Base-by-base conservation (phyloP, 1,284 basidiomycete species). In the Ganoderma sp. region DNA sequence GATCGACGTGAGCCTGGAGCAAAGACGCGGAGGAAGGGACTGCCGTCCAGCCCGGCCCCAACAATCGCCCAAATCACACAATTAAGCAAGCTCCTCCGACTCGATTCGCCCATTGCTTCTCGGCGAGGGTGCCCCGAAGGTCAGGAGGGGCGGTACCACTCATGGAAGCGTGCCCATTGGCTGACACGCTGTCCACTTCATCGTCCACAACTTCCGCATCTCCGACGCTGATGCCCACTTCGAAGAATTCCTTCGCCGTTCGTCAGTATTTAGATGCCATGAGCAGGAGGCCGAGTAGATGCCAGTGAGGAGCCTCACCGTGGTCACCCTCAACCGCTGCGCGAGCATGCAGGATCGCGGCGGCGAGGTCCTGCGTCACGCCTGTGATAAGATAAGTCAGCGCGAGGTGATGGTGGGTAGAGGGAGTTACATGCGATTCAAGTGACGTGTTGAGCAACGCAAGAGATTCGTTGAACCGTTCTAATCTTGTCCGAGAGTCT, bases 221-320 rank as follows among this genome's bases (percentile, higher is more conserved):
- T 67, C 81, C 84, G 17, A 90, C 81, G 10, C 80, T 83, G 1
- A 88, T 81, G 19, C 89, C 93, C 2, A 89, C 84, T 65, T 96
- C 94, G 59, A 97, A 81, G 2, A 97, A 89, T 66, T 90, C 89
- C 56, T 84, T 83, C 0, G 97, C 96, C 7, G 90, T 91, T 42
- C 82, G 81, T 93, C 94, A 96, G 75, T 97, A 91, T 69, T 93
- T 94, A 42, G 85, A 84, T 6, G 93, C 91, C 0, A 91, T 90
- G 12, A 97, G 84, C 17, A 98, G 79, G 6, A 99, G 82, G 0
- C 93, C 94, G 0, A 99, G 85, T 19, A 99, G 85, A 79, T 99
- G 97, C 97, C 97, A 99, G 66, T 93, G 90, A 52, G 94, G 87
- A 34, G 94, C 84, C 73, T 94, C 91, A 32, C 81, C 82, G 0